phyloP scores from a whole-genome alignment of 2,329 filamentous ascomycete genomes.

The Coniella vitis region DNA sequence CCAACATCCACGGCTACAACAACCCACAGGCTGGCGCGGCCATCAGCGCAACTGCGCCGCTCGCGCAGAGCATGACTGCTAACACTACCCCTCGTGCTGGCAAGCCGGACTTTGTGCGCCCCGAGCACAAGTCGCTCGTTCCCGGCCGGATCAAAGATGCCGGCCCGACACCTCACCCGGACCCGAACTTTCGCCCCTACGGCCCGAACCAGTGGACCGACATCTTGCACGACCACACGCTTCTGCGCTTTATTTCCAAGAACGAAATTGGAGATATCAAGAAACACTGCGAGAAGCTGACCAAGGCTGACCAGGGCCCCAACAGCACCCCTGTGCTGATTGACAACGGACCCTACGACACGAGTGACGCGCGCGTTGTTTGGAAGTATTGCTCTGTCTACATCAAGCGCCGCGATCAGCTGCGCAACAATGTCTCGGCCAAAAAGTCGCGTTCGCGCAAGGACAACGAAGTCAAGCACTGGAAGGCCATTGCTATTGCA shows the following conservation, averaged over 20 bases:
- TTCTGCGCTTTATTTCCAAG: slow-evolving; percentile 6
- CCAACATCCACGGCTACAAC: too few relatives aligned
- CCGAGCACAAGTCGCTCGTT: background rate
- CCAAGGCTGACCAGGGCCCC: background rate
- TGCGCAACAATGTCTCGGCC: slow-evolving; percentile 13
- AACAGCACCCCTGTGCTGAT: background rate
- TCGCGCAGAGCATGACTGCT: too few relatives aligned
- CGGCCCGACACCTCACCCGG: slow-evolving; percentile 4
- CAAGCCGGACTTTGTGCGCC: background rate
- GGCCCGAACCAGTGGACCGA: slow-evolving; percentile 12
- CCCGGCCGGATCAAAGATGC: slow-evolving; percentile 7
- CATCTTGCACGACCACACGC: background rate
- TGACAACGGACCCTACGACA: background rate
- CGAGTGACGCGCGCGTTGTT: slow-evolving; percentile 9
- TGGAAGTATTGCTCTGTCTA: slow-evolving; percentile 14
- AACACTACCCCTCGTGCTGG: background rate
- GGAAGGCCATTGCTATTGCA: slow-evolving; percentile 8
- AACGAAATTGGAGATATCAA: slow-evolving; percentile 13
- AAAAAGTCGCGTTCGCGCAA: slow-evolving; percentile 6
- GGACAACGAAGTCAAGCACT: slow-evolving; percentile 11
- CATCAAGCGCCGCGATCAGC: slow-evolving; percentile 13
- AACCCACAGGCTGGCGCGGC: too few relatives aligned
- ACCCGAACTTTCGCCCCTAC: slow-evolving; percentile 10
- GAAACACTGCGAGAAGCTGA: slow-evolving; percentile 12
- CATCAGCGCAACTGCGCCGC: too few relatives aligned